Evolutionary conservation across 2,329 filamentous ascomycete genomes (phyloP).

Genomic region (Fusarium sp.): DNA sequence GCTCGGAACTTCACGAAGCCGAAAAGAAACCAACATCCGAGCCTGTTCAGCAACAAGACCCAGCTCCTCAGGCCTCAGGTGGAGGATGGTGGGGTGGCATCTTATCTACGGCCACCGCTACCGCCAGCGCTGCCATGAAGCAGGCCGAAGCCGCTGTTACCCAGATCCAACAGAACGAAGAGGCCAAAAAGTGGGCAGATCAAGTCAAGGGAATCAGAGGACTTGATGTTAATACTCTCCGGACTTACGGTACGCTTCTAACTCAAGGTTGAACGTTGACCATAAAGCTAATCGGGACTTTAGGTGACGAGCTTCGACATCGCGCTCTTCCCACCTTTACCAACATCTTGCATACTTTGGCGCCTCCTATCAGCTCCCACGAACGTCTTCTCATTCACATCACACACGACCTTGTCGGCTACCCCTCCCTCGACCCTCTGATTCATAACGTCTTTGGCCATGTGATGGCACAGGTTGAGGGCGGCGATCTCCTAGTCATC

Average conservation of each 20-base stretch:
- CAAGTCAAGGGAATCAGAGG: slow-evolving; percentile 78
- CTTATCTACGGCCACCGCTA: slow-evolving; percentile 84
- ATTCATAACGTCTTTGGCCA: slow-evolving; percentile 92
- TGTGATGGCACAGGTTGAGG: slow-evolving; percentile 99
- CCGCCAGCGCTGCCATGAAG: slow-evolving; percentile 87
- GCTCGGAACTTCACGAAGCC: slow-evolving; percentile 69
- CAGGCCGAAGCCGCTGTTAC: slow-evolving; percentile 93
- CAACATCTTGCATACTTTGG: slow-evolving; percentile 92
- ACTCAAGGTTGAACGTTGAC: neutral
- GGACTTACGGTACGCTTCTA: slow-evolving; percentile 55
- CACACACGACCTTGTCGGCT: slow-evolving; percentile 93
- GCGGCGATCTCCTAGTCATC: slow-evolving; percentile 92
- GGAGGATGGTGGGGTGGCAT: slow-evolving; percentile 93
- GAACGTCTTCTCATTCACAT: slow-evolving; percentile 98
- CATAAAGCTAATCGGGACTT: slow-evolving; percentile 14
- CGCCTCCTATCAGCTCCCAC: slow-evolving; percentile 95
- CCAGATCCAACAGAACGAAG: slow-evolving; percentile 95
- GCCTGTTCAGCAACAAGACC: slow-evolving; percentile 54
- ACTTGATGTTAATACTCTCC: slow-evolving; percentile 80
- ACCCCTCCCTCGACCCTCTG: slow-evolving; percentile 92
- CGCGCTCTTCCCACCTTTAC: slow-evolving; percentile 95
- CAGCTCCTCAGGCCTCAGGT: slow-evolving; percentile 55
- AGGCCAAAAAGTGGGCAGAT: slow-evolving; percentile 95
- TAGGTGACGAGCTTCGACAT: slow-evolving; percentile 87
- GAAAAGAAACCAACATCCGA: slow-evolving; percentile 65